Evolutionary conservation across 768 basidiomycete species (phyloP).

Genomic region (Suillus tomentosus): DNA sequence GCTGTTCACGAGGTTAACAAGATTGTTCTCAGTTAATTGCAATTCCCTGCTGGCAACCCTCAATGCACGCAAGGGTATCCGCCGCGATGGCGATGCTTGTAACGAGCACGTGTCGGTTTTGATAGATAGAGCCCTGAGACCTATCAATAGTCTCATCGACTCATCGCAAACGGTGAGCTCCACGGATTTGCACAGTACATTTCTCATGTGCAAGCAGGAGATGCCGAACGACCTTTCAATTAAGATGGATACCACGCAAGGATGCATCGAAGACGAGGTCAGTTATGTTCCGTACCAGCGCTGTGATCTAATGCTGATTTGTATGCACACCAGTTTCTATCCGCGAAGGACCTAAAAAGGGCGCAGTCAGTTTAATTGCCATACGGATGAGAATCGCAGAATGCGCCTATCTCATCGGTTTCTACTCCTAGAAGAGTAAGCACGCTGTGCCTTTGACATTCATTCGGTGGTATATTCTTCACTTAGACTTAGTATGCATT

Average conservation of each 20-base stretch:
- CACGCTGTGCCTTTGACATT: too few species aligned
- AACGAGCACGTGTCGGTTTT: conserved; percentile 6
- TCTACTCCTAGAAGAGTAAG: too few species aligned
- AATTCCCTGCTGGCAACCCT: conserved; percentile 56
- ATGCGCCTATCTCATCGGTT: too few species aligned
- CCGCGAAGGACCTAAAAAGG: background rate
- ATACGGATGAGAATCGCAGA: background rate
- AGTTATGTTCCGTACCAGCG: conserved; percentile 6
- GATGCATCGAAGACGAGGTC: conserved; percentile 44
- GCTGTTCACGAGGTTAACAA: background rate
- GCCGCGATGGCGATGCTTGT: conserved; percentile 14
- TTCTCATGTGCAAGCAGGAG: conserved; percentile 12
- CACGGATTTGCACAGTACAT: background rate
- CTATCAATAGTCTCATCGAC: conserved; percentile 10
- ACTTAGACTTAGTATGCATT: too few species aligned
- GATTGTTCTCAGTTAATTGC: conserved; percentile 43
- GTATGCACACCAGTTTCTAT: background rate
- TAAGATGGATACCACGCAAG: conserved; percentile 63
- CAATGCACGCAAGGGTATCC: conserved; percentile 51
- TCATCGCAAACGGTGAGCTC: conserved; percentile 17
- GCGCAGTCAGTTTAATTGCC: background rate
- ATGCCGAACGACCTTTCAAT: conserved; percentile 56
- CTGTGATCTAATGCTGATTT: background rate
- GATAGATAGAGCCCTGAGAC: background rate
- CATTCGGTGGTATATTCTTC: too few species aligned